These are phyloP conservation scores for Wickerhamomyces tratensis DNA, from an alignment of 805 yeast genomes.

Conservation along the genomic window DNA sequence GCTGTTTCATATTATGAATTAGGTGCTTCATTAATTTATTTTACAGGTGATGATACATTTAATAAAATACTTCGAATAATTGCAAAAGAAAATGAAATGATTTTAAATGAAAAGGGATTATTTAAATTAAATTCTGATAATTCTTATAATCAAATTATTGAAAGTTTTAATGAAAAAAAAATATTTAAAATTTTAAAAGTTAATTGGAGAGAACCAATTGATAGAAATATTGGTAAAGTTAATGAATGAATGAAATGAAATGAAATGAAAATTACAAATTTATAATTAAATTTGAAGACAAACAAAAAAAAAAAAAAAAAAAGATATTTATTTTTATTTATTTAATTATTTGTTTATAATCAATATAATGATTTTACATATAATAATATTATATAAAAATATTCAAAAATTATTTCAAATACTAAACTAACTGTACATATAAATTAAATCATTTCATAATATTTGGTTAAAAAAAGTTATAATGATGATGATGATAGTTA, in stretches of 20 bases:
- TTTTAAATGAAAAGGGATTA: constrained; percentile 34
- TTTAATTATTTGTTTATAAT: too few species aligned
- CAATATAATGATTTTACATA: too few species aligned
- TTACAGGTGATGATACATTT: constrained; percentile 44
- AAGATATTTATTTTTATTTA: too few species aligned
- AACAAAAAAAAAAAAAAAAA: too few species aligned
- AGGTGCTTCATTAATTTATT: constrained; percentile 42
- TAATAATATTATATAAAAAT: too few species aligned
- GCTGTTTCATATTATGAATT: constrained; percentile 32
- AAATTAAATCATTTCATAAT: constrained; percentile 1
- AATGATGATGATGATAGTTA: too few species aligned
- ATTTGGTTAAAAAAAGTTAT: too few species aligned
- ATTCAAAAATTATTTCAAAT: too few species aligned
- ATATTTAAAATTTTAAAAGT: constrained; percentile 37
- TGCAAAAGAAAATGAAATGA: constrained; percentile 29
- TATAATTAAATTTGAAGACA: too few species aligned
- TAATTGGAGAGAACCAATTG: constrained; percentile 18
- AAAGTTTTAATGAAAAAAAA: constrained; percentile 30
- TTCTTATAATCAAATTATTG: constrained; percentile 20
- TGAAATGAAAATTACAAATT: background rate
- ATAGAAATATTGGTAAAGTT: constrained; percentile 17
- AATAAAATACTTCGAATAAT: constrained; percentile 35
- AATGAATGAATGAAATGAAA: background rate
- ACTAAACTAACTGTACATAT: background rate
- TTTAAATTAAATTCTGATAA: constrained; percentile 9